Evolutionary conservation across 1,284 basidiomycete species (phyloP).

Genomic region (Malassezia caprae): DNA sequence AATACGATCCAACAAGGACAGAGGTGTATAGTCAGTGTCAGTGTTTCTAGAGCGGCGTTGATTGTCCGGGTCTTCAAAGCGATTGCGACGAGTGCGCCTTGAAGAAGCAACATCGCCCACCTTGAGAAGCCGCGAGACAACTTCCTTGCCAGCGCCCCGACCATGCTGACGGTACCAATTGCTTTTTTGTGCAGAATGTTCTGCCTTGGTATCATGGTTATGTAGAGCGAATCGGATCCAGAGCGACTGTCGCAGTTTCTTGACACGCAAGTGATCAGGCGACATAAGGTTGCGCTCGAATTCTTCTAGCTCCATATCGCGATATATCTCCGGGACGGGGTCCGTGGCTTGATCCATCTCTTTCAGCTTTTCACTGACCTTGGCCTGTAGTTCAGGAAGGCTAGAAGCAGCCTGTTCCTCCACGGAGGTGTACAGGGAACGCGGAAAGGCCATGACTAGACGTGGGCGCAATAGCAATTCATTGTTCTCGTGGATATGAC

Average conservation of each 20-base stretch:
- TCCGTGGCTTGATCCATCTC: slow-evolving; percentile 14
- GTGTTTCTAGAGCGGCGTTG: background rate
- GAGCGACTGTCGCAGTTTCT: slow-evolving; percentile 22
- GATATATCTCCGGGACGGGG: slow-evolving; percentile 40
- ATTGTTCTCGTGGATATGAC: slow-evolving; percentile 2
- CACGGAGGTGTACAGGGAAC: slow-evolving; percentile 32
- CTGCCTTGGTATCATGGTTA: slow-evolving; percentile 33
- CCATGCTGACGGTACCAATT: slow-evolving; percentile 46
- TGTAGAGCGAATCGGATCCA: slow-evolving; percentile 34
- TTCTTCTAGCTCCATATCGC: slow-evolving; percentile 42
- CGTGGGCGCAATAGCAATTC: slow-evolving; percentile 25
- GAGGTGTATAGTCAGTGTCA: slow-evolving; percentile 2
- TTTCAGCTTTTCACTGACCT: slow-evolving; percentile 6
- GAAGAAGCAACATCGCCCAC: slow-evolving; percentile 24
- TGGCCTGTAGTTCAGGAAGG: slow-evolving; percentile 5
- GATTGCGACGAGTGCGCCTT: background rate
- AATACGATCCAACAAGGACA: slow-evolving; percentile 1
- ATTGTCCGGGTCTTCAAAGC: background rate
- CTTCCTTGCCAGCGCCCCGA: slow-evolving; percentile 37
- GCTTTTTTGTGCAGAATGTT: slow-evolving; percentile 22
- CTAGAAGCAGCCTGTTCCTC: slow-evolving; percentile 25
- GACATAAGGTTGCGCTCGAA: slow-evolving; percentile 5
- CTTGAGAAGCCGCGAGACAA: slow-evolving; percentile 36
- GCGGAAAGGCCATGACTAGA: slow-evolving; percentile 25
- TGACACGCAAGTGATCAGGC: slow-evolving; percentile 17